Evolutionary conservation across 352 stramenopile genomes (phyloP).

Genomic region (Halophytophthora batemanensis): DNA sequence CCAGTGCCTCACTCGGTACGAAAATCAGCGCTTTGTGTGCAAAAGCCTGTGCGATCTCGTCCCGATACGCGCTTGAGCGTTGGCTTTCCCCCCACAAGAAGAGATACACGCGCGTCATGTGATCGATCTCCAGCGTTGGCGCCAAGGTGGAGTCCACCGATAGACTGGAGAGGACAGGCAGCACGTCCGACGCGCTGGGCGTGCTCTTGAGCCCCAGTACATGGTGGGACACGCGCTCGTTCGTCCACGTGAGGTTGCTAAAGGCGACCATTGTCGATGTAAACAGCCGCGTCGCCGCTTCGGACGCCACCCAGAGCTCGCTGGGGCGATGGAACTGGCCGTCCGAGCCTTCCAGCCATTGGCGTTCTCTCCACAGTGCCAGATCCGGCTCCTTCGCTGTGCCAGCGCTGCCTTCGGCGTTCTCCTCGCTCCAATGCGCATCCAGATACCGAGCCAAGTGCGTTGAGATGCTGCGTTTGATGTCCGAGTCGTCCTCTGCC

Average conservation of each 20-base stretch:
- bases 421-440: slow-evolving; percentile 25
- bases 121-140: slow-evolving; percentile 14
- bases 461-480: slow-evolving; percentile 42
- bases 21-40: slow-evolving; percentile 26
- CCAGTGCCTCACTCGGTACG: not conserved
- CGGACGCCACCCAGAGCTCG: slow-evolving; percentile 45
- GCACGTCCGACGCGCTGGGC: slow-evolving; percentile 36
- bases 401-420: slow-evolving; percentile 2
- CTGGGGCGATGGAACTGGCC: slow-evolving; percentile 25
- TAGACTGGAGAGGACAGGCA: slow-evolving; percentile 35
- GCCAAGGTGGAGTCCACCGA: slow-evolving; percentile 16
- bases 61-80: slow-evolving; percentile 10
- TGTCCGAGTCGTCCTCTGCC: slow-evolving; percentile 21
- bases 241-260: slow-evolving; percentile 33
- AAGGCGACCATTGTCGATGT: slow-evolving; percentile 46
- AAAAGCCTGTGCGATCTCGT: slow-evolving; percentile 28
- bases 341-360: slow-evolving; percentile 46
- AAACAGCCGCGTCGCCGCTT: slow-evolving; percentile 37
- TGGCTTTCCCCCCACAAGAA: slow-evolving; percentile 45
- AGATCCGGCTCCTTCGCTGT: slow-evolving; percentile 10
- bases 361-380: slow-evolving; percentile 22
- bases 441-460: slow-evolving; percentile 46
- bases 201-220: slow-evolving; percentile 44
- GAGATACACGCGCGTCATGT: slow-evolving; percentile 32
- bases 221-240: slow-evolving; percentile 25